These are phyloP conservation scores for Suhomyces wounanorum DNA, from an alignment of 1,139 yeast species.

Conservation along the genomic window DNA sequence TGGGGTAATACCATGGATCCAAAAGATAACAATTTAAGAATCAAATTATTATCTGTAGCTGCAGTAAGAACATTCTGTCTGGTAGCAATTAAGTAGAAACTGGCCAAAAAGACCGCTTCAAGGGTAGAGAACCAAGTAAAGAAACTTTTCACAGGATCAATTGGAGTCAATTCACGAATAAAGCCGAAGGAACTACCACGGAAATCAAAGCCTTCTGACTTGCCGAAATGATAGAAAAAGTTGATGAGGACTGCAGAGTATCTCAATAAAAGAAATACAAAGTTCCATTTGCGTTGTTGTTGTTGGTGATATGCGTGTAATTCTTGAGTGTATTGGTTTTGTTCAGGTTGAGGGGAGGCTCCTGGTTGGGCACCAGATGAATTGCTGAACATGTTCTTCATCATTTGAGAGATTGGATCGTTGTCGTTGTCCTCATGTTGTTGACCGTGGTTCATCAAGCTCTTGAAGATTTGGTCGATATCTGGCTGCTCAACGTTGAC, in stretches of 20 bases:
- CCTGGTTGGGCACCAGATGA: conserved; percentile 11
- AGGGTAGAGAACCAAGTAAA: conserved; percentile 33
- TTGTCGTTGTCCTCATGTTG: conserved; percentile 10
- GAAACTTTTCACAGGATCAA: conserved; percentile 24
- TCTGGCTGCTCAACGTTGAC: conserved; percentile 19
- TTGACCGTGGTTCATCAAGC: conserved; percentile 27
- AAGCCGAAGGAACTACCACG: conserved; percentile 33
- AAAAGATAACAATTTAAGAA: conserved; percentile 34
- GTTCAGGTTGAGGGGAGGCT: conserved; percentile 16
- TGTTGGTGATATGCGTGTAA: conserved; percentile 35
- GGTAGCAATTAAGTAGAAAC: conserved; percentile 35
- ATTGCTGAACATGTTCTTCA: conserved; percentile 25
- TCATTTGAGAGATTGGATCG: conserved; percentile 38
- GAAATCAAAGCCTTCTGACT: conserved; percentile 24
- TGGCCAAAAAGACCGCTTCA: conserved; percentile 38
- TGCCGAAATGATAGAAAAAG: conserved; percentile 38
- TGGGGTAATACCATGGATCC: conserved; percentile 43
- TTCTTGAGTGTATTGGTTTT: conserved; percentile 32
- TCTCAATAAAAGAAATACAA: conserved; percentile 36
- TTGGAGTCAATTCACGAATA: conserved; percentile 26
- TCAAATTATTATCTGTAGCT: conserved; percentile 28
- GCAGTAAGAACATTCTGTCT: conserved; percentile 27
- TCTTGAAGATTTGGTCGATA: conserved; percentile 40
- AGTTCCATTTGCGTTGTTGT: conserved; percentile 36
- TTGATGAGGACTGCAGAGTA: conserved; percentile 28